These are phyloP conservation scores for Pythium rhizo-oryzae DNA, from an alignment of 352 stramenopile species.

Conservation along the genomic window DNA sequence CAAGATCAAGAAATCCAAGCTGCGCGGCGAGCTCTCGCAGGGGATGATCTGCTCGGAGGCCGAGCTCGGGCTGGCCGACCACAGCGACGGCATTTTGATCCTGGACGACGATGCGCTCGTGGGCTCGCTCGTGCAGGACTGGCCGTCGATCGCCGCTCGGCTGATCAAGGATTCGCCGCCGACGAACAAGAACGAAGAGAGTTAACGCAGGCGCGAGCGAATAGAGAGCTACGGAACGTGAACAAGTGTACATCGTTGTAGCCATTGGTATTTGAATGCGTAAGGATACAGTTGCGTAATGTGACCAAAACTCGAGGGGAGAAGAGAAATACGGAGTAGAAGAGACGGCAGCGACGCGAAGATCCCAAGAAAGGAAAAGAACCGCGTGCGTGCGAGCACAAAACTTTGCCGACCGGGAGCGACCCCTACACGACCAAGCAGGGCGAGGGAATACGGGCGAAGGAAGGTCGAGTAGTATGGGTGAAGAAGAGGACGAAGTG, in stretches of 20 bases:
- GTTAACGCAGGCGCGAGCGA: not conserved
- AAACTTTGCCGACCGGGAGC: not conserved
- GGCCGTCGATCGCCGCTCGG: slow-evolving; percentile 39
- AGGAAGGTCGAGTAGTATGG: not conserved
- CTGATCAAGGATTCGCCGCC: slow-evolving; percentile 24
- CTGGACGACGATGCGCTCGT: slow-evolving; percentile 58
- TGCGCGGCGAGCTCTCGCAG: slow-evolving; percentile 74
- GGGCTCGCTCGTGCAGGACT: slow-evolving; percentile 52
- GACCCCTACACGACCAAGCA: not conserved
- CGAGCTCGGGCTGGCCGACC: slow-evolving; percentile 60
- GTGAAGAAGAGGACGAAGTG: not conserved
- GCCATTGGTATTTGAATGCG: slow-evolving; percentile 10
- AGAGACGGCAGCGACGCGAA: not conserved
- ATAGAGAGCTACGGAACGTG: not conserved
- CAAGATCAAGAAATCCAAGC: slow-evolving; percentile 88
- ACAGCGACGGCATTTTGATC: slow-evolving; percentile 74
- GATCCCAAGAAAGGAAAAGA: slow-evolving; percentile 2
- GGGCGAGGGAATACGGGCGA: too few relatives aligned
- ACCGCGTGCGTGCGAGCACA: slow-evolving; percentile 9
- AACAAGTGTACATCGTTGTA: not conserved
- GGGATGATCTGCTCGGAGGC: slow-evolving; percentile 86
- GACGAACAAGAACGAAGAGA: not conserved
- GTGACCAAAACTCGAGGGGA: slow-evolving; percentile 15
- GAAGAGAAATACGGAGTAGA: not conserved
- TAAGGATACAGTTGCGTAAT: slow-evolving; percentile 24